A percentile compares a stretch with the other conserved stretches of the same genome.
phyloP scores from a whole-genome alignment of 805 yeast species.

The Debaryomyces hansenii region DNA sequence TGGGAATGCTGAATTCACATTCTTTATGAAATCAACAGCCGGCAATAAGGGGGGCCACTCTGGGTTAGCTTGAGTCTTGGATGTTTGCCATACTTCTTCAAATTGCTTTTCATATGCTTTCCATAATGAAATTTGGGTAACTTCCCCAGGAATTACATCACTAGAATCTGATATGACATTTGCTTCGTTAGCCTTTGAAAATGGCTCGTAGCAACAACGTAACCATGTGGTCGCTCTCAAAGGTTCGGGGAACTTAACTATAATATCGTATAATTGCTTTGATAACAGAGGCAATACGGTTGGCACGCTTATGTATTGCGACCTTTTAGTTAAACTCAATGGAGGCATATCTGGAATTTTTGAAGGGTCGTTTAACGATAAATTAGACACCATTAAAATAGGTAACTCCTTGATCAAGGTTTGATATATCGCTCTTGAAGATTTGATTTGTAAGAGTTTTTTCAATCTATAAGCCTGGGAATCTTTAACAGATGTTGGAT shows the following conservation, averaged over 20 bases:
- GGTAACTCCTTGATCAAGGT: slow-evolving; percentile 63
- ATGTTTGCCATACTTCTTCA: slow-evolving; percentile 55
- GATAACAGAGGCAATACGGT: slow-evolving; percentile 62
- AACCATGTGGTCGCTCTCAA: slow-evolving; percentile 92
- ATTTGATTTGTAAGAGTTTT: slow-evolving; percentile 53
- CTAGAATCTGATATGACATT: slow-evolving; percentile 9
- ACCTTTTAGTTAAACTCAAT: slow-evolving; percentile 49
- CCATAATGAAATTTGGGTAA: slow-evolving; percentile 95
- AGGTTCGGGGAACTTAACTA: slow-evolving; percentile 76
- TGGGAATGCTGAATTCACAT: slow-evolving; percentile 86
- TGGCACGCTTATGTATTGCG: slow-evolving; percentile 52
- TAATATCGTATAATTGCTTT: slow-evolving; percentile 53
- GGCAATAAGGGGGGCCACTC: slow-evolving; percentile 58
- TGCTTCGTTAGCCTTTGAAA: slow-evolving; percentile 17
- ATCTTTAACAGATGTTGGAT: slow-evolving; percentile 25
- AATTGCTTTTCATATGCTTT: slow-evolving; percentile 90
- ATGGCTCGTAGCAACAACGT: slow-evolving; percentile 83
- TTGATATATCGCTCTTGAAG: slow-evolving; percentile 48
- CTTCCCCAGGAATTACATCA: slow-evolving; percentile 59
- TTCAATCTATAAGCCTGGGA: slow-evolving; percentile 38
- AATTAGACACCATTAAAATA: slow-evolving; percentile 43
- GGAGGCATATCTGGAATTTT: slow-evolving; percentile 21
- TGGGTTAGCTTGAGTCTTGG: slow-evolving; percentile 35
- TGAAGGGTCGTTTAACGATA: slow-evolving; percentile 32
- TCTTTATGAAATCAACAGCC: slow-evolving; percentile 95